These are phyloP conservation scores for Ustilago lituana DNA, from an alignment of 1,284 basidiomycete species.

Conservation along the genomic window DNA sequence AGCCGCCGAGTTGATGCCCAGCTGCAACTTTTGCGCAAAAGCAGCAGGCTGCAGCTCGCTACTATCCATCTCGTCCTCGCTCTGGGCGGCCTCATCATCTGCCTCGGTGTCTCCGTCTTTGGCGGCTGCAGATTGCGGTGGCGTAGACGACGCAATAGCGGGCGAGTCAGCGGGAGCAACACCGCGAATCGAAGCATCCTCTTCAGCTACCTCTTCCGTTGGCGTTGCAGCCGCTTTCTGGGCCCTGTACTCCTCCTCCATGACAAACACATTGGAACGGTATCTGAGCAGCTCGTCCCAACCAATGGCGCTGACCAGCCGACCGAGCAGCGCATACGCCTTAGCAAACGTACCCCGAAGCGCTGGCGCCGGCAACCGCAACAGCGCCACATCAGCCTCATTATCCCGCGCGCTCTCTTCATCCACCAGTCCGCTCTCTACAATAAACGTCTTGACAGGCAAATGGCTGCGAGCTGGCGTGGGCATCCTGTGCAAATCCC, in stretches of 20 bases:
- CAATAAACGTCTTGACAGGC: constrained; percentile 84
- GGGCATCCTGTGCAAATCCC: constrained; percentile 89
- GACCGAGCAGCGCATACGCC: constrained; percentile 88
- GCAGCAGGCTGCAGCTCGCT: constrained; percentile 15
- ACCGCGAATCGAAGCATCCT: constrained; percentile 30
- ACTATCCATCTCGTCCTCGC: constrained; percentile 37
- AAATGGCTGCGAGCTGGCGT: constrained; percentile 84
- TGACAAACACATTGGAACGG: constrained; percentile 93
- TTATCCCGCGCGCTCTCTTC: constrained; percentile 78
- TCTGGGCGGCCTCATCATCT: constrained; percentile 15
- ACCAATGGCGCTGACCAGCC: constrained; percentile 89
- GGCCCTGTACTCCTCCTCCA: constrained; percentile 96
- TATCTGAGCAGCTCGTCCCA: constrained; percentile 98
- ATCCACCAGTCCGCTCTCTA: constrained; percentile 75
- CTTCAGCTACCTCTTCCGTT: constrained; percentile 19
- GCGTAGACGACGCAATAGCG: constrained; percentile 31
- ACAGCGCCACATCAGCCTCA: constrained; percentile 92
- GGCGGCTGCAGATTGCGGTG: constrained; percentile 21
- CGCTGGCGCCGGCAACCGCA: constrained; percentile 90
- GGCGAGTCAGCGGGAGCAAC: constrained; percentile 31
- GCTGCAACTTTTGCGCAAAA: constrained; percentile 17
- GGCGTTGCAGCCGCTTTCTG: constrained; percentile 68
- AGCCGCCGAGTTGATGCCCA: constrained; percentile 52
- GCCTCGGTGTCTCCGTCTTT: constrained; percentile 10
- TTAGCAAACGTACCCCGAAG: constrained; percentile 94